Evolutionary conservation across 306 rosid genomes (phyloP).

Genomic region (Malus orientalis): DNA sequence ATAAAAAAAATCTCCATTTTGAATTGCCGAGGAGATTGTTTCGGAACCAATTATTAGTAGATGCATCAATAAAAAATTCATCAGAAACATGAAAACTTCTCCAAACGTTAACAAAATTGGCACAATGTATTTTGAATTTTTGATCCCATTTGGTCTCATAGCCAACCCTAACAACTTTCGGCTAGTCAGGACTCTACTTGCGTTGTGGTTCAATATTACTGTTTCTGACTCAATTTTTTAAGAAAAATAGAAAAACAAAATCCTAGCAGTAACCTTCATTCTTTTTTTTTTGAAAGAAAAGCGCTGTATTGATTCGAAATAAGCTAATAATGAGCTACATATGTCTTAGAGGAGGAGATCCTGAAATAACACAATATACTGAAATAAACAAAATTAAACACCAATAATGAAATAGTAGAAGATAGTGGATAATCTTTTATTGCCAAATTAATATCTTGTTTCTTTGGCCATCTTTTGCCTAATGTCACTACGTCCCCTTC

Average conservation of each 20-base stretch:
- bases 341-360: no score
- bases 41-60: no score
- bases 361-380: not conserved
- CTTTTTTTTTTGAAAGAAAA: not conserved
- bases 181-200: not conserved
- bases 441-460: not conserved
- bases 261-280: not conserved
- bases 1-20: no score
- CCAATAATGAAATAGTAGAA: not conserved
- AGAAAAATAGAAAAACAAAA: not conserved
- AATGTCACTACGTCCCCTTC: not conserved
- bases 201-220: not conserved
- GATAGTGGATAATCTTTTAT: not conserved
- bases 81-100: no score
- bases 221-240: not conserved
- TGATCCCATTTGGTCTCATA: not conserved
- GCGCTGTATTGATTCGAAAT: no score
- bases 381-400: not conserved
- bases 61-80: no score
- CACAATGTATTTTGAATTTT: not conserved
- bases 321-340: no score
- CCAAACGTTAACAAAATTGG: no score
- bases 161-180: not conserved
- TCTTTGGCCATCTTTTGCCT: conserved; percentile 4
- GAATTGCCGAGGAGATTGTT: no score